Evolutionary conservation across 2,329 filamentous ascomycete species (phyloP), one percentile per base, ranked within the genome.

Genomic region (Huntiella bhutanensis): DNA sequence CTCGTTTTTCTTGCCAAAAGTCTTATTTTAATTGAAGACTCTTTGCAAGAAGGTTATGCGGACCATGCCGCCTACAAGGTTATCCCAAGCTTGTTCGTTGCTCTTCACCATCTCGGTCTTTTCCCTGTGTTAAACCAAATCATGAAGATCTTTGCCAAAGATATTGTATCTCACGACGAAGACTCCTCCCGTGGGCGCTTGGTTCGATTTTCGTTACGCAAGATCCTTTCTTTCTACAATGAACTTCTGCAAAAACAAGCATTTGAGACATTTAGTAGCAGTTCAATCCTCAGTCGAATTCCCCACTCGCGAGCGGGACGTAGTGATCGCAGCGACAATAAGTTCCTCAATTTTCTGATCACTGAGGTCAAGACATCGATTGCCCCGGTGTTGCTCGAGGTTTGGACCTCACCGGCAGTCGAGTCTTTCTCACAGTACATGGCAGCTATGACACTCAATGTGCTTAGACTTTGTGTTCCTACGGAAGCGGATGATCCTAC

Each of bases 401-500:
- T 96, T 22, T 98, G 91, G 92, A 77, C 84, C 53, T 92, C 86
- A 1, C 68, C 76, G 19, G 74, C 93, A 41, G 75, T 91, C 13
- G 85, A 94, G 54, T 87, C 84, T 55, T 75, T 85, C 1, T 77
- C 82, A 3, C 45, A 41, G 17, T 37, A 41, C 10, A 33, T 50
- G 48, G 38, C 47, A 12, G 35, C 44, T 32, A 35, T 28, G 10
- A n/a, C 45, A 7, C 44, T 50, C 34, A 19, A 45, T 11, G 47
- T 50, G 33, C 12, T 50, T 17, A 40, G 48, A 11, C 16, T 41
- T 11, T 43, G 43, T 3, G 41, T 45, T 12, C 13, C n/a, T 7
- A 46, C 40, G n/a, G 48, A 50, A 5, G 35, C 36, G 2, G 44
- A 45, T 13, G 15, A 33, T 13, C 10, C 41, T 2, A 5, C 41